Conservation (phyloP, 495 filamentous ascomycete genomes). For the Lasiosphaeris hirsuta region DNA sequence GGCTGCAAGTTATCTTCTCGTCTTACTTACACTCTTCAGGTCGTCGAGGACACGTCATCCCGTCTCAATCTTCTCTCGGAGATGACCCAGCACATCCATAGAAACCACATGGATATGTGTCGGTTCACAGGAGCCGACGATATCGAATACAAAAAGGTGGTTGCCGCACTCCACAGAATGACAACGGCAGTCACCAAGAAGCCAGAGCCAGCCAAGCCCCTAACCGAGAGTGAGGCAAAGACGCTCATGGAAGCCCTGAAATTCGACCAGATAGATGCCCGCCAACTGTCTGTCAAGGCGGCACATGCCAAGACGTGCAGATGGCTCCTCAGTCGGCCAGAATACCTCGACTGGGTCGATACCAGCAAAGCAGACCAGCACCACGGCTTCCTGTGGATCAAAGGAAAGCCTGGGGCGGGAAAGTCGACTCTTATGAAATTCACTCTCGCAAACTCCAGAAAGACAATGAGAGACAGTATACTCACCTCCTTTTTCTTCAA, state of each 20-base stretch:
- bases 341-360: slow-evolving; percentile 51
- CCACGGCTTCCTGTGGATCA: slow-evolving; percentile 56
- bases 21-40: neutral
- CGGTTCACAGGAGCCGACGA: neutral
- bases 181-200: neutral
- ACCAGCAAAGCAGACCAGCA: slow-evolving; percentile 31
- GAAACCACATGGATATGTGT: slow-evolving; percentile 11
- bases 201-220: neutral
- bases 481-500: slow-evolving; percentile 34
- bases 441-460: slow-evolving; percentile 21
- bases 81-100: neutral
- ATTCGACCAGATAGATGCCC: slow-evolving; percentile 39
- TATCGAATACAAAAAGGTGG: slow-evolving; percentile 1
- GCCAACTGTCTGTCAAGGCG: slow-evolving; percentile 34
- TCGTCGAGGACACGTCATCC: slow-evolving; percentile 1
- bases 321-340: slow-evolving; percentile 44
- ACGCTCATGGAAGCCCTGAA: slow-evolving; percentile 30
- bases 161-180: neutral
- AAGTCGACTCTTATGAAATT: slow-evolving; percentile 47
- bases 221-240: slow-evolving; percentile 14
- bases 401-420: slow-evolving; percentile 53
- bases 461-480: slow-evolving; percentile 9
- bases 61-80: neutral
- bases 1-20: no score
- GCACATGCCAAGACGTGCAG: slow-evolving; percentile 45